phyloP scores from a whole-genome alignment of 495 filamentous ascomycete genomes.

The Penicillium tannophilum region DNA sequence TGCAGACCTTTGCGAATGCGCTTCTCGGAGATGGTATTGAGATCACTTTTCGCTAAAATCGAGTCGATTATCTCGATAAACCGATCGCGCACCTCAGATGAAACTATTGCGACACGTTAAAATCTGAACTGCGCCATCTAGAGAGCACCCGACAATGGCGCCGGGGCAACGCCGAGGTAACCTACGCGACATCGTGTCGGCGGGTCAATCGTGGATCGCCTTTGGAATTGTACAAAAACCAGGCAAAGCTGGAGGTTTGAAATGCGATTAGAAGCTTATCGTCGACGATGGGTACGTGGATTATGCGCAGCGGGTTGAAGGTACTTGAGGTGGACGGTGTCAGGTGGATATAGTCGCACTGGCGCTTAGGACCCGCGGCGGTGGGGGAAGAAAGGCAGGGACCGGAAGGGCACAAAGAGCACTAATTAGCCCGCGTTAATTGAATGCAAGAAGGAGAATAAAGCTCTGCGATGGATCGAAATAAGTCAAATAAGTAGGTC shows the following conservation, averaged over 20 bases:
- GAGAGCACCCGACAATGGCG: conserved; percentile 16
- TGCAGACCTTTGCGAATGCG: conserved; percentile 86
- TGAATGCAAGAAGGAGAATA: background rate
- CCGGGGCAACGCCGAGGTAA: conserved; percentile 28
- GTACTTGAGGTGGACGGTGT: conserved; percentile 22
- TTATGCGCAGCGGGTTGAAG: conserved; percentile 12
- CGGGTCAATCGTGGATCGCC: conserved; percentile 9
- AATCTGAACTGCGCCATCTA: conserved; percentile 10
- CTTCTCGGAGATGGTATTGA: conserved; percentile 90
- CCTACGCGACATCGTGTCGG: conserved; percentile 47
- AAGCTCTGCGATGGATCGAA: background rate
- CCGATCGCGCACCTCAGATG: conserved; percentile 62
- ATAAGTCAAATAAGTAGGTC: background rate
- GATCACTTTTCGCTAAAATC: conserved; percentile 81
- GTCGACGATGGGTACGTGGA: conserved; percentile 3
- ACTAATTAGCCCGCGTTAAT: background rate
- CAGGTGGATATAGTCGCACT: conserved; percentile 38
- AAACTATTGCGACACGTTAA: conserved; percentile 52
- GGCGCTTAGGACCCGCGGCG: conserved; percentile 43
- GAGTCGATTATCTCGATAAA: conserved; percentile 87
- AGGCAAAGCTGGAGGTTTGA: background rate
- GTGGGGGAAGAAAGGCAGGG: conserved; percentile 30
- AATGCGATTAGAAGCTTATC: background rate
- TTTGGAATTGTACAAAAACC: background rate
- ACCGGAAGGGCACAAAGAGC: conserved; percentile 1